Percentiles rank a stretch among this genome's conserved stretches.
Conservation (phyloP, 306 rosid genomes). For the Ormosia emarginata region DNA sequence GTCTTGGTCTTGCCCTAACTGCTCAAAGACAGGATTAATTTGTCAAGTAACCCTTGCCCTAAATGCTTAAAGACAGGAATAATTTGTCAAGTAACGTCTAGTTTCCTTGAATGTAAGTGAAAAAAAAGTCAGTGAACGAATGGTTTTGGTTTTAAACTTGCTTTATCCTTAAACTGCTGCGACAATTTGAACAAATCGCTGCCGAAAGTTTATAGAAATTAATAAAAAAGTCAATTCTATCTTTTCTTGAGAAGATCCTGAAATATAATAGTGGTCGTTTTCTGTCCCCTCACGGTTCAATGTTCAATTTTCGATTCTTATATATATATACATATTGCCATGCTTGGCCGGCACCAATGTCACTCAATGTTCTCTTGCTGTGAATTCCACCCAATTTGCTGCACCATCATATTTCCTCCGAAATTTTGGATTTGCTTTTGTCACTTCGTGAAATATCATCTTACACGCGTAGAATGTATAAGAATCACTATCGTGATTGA, state of each 20-base stretch:
- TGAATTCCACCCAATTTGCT: constrained; percentile 16
- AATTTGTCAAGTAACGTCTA: not conserved
- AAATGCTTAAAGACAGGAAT: too few species aligned
- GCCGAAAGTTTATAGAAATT: constrained; percentile 35
- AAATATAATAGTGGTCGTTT: constrained; percentile 28
- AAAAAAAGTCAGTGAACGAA: not conserved
- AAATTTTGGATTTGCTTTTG: constrained; percentile 8
- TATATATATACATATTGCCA: not conserved
- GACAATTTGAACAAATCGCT: constrained; percentile 26
- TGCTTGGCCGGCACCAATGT: constrained; percentile 28
- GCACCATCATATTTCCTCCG: not conserved
- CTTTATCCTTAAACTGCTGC: constrained; percentile 36
- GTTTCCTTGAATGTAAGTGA: not conserved
- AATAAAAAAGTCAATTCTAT: not conserved
- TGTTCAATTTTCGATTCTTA: constrained; percentile 3
- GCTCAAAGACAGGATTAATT: too few species aligned
- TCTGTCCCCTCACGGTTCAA: constrained; percentile 34
- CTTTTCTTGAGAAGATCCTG: constrained; percentile 12
- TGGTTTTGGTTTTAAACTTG: not conserved
- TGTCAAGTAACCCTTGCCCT: too few species aligned
- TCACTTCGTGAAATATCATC: not conserved
- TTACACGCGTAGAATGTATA: not conserved
- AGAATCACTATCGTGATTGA: not conserved
- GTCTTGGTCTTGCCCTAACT: not conserved
- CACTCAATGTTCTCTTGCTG: constrained; percentile 16